Evolutionary conservation across 1,284 basidiomycete genomes (phyloP).

Genomic region (Ceratobasidium sp.): DNA sequence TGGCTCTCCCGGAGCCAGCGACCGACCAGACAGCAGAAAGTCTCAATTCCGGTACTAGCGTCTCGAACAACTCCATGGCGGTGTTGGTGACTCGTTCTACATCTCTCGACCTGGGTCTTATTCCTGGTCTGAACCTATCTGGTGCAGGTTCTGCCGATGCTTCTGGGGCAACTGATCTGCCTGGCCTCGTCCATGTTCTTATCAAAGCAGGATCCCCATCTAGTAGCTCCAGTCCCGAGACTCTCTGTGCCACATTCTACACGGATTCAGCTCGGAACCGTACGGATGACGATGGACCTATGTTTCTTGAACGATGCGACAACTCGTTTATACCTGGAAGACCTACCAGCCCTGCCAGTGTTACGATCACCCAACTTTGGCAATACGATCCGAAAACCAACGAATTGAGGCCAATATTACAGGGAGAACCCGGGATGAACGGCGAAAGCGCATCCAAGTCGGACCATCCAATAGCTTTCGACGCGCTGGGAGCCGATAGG

Average conservation of each 20-base stretch:
- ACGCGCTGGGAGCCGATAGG: no score
- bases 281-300: neutral
- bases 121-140: conserved; percentile 4
- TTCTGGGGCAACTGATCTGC: neutral
- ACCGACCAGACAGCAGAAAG: neutral
- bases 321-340: conserved; percentile 4
- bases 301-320: conserved; percentile 17
- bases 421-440: neutral
- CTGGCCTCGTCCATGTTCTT: conserved; percentile 4
- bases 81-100: neutral
- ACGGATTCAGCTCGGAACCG: neutral
- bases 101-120: neutral
- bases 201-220: conserved; percentile 3
- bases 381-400: conserved; percentile 26
- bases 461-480: neutral
- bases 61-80: conserved; percentile 12
- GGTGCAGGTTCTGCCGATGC: neutral
- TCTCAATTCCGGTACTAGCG: neutral
- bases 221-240: neutral
- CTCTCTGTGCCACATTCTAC: conserved; percentile 26
- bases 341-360: neutral
- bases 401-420: conserved; percentile 11
- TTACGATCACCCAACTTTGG: conserved; percentile 32
- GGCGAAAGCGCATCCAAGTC: neutral
- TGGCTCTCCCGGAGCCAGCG: conserved; percentile 3